Conservation (phyloP, 805 yeast species). For the Candida krabiensis region DNA sequence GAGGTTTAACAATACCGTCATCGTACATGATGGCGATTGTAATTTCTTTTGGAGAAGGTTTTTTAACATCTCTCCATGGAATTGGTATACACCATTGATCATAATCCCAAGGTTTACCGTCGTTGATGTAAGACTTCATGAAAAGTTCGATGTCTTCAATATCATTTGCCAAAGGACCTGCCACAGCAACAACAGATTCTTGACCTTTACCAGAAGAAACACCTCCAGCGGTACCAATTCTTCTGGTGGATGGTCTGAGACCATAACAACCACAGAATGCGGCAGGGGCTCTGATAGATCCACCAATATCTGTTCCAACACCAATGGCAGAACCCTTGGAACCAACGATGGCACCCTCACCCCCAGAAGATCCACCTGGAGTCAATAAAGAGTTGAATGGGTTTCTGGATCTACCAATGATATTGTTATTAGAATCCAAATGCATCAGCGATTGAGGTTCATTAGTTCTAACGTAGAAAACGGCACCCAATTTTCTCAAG, state of each 20-base stretch:
- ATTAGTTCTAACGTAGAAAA: slow-evolving; percentile 62
- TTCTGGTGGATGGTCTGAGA: slow-evolving; percentile 59
- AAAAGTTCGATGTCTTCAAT: slow-evolving; percentile 67
- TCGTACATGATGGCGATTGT: slow-evolving; percentile 64
- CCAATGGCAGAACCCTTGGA: slow-evolving; percentile 63
- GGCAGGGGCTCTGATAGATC: slow-evolving; percentile 67
- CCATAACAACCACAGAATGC: slow-evolving; percentile 64
- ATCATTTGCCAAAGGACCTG: slow-evolving; percentile 67
- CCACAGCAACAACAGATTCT: slow-evolving; percentile 63
- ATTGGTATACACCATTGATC: slow-evolving; percentile 47
- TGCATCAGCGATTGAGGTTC: slow-evolving; percentile 75
- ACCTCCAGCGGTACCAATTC: slow-evolving; percentile 49
- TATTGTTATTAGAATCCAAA: slow-evolving; percentile 58
- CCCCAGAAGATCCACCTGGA: slow-evolving; percentile 74
- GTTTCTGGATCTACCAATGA: slow-evolving; percentile 59
- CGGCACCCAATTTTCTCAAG: slow-evolving; percentile 54
- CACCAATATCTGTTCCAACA: slow-evolving; percentile 72
- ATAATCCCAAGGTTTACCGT: slow-evolving; percentile 62
- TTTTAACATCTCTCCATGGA: slow-evolving; percentile 50
- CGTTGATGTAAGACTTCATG: slow-evolving; percentile 61
- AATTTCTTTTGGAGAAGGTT: slow-evolving; percentile 40
- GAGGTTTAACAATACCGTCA: slow-evolving; percentile 65
- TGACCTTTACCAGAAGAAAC: slow-evolving; percentile 61
- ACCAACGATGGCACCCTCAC: slow-evolving; percentile 65
- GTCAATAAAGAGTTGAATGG: slow-evolving; percentile 57